phyloP scores from a whole-genome alignment of 225 moss, liverwort and hornwort species.

The Climacium dendroides region DNA sequence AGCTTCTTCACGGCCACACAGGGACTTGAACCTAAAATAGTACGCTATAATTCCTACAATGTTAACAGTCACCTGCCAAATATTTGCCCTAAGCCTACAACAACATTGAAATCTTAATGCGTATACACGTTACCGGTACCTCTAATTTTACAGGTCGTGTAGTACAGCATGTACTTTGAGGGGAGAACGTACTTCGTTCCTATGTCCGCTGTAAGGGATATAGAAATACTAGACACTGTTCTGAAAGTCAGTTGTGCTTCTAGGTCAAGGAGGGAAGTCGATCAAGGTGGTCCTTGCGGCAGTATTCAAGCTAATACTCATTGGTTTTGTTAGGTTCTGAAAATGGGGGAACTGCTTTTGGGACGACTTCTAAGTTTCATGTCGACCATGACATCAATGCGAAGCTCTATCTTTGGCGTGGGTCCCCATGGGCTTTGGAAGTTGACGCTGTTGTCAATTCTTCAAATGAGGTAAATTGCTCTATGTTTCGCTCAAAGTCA shows the following conservation, averaged over 20 bases:
- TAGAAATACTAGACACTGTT: neutral
- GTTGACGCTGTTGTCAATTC: constrained; percentile 97
- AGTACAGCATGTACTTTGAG: neutral
- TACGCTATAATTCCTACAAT: neutral
- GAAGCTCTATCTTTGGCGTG: constrained; percentile 87
- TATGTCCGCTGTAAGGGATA: neutral
- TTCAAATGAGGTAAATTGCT: constrained; percentile 67
- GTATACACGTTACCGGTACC: neutral
- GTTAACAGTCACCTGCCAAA: neutral
- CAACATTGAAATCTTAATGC: neutral
- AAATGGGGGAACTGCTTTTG: constrained; percentile 40
- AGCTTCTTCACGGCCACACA: neutral
- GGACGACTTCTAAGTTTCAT: constrained; percentile 58
- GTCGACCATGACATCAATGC: constrained; percentile 82
- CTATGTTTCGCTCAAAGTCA: neutral
- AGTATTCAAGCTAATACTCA: neutral
- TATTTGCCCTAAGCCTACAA: neutral
- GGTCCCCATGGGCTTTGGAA: constrained; percentile 86
- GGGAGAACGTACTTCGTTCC: neutral
- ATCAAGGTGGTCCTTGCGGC: neutral
- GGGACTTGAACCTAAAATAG: neutral
- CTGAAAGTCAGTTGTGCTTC: neutral
- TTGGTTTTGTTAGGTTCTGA: constrained; percentile 34
- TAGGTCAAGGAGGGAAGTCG: neutral
- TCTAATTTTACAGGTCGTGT: neutral